Evolutionary conservation across 306 rosid species (phyloP).

Genomic region (Ormosia emarginata): DNA sequence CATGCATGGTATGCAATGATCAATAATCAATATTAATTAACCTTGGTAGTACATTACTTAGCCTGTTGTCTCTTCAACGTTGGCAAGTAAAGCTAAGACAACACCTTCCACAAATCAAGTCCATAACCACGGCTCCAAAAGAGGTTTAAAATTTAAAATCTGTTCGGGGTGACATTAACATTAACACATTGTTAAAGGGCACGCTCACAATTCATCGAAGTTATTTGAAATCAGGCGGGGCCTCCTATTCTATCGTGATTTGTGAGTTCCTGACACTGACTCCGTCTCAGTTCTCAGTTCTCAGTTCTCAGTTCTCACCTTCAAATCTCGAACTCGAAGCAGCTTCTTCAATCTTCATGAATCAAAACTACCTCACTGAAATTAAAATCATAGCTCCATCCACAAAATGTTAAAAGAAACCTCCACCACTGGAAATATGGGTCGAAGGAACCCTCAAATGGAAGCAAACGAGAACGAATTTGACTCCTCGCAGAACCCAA

Average conservation of each 20-base stretch:
- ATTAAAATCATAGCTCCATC: not conserved
- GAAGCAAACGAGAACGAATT: conserved; percentile 69
- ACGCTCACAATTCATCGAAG: not conserved
- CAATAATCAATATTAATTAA: too few species aligned
- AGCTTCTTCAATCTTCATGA: not conserved
- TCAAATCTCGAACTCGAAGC: not conserved
- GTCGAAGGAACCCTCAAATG: conserved; percentile 23
- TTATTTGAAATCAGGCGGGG: conserved; percentile 57
- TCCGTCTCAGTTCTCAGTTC: too few species aligned
- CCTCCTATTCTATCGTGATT: not conserved
- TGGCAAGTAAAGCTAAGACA: not conserved
- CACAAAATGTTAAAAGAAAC: conserved; percentile 39
- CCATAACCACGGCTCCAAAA: not conserved
- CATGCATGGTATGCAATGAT: not conserved
- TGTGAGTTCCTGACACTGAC: not conserved
- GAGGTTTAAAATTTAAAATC: conserved; percentile 32
- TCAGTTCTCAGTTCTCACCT: not conserved
- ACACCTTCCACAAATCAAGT: not conserved
- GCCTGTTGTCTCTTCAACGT: not conserved
- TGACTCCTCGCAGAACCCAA: conserved; percentile 36
- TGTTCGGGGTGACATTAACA: not conserved
- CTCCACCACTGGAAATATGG: not conserved
- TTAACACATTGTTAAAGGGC: conserved; percentile 20
- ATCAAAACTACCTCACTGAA: not conserved
- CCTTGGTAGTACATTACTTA: too few species aligned